Evolutionary conservation across 2,329 filamentous ascomycete species (phyloP), one percentile per base, ranked within the genome.

Genomic region (Mariannaea elegans): DNA sequence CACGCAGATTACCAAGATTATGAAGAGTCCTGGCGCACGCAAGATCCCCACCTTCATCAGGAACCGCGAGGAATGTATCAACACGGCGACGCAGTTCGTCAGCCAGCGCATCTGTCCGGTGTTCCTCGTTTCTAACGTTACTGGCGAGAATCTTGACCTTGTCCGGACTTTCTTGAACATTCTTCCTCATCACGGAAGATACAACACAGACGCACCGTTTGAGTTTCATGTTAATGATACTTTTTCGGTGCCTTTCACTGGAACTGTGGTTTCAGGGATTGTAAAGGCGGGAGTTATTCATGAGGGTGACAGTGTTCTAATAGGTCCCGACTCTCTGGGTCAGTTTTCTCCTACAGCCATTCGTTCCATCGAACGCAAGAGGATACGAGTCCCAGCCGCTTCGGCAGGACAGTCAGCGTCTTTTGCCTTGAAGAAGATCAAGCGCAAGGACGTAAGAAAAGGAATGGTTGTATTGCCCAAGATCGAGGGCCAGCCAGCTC

Each of bases 31-130:
- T 0, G 95, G 93, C 3, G 95, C 95, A 3, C 86, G 92, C 36
- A 99, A 99, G 78, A 96, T 99, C 34, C 95, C 95, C 2, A 92
- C 97, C 38, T 97, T 98, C 73, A 94, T 99, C 78, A 95, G 94
- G 76, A 91, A 90, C 66, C 89, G 89, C 59, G 93, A 97, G 73
- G 92, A 97, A 66, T 97, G 93, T 70, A 90, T 99, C 71, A 94
- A 95, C 75, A 99, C 95, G 0, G 94, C 95, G 9, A 94, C 92
- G 0, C 95, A 98, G 75, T 97, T 99, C 71, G 92, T 98, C 68
- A 95, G 91, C 69, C 91, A 96, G 76, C 87, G 95, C 38, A 97
- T 99, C 73, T 98, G 94, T 72, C 95, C 95, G 12, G 90, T 99
- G 65, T 99, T 99, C 79, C 94, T 98, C 72, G 93, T 99, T 10